Base-by-base conservation (phyloP, 306 rosid species). In the Leucaena leucocephala region DNA sequence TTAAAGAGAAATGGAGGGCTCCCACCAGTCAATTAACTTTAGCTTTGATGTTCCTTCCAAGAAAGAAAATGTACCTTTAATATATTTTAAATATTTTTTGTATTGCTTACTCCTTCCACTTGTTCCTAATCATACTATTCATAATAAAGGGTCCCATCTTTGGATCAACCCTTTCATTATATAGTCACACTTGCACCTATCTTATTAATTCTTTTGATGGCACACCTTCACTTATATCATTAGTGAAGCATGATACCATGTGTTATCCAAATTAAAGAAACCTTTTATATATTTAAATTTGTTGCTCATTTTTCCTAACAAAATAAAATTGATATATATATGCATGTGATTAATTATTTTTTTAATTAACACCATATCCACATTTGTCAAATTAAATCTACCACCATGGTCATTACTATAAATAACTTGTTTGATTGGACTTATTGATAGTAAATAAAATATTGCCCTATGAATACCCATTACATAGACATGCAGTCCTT, bases 1-100 rank as follows among this genome's bases (percentile, higher is more conserved):
- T 81, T 84, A 42, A 75, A 87, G 88, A 17, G 83, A 19, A 58
- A 69, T 68, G 79, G 54, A 64, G 80, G 81, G 86, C 77, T 74
- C 75, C 82, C 77, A 81, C 75, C 46, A 61, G 73, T 80, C 75
- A 75, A 35, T 82, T 80, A 81, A 70, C 84, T 27, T 27, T 27
- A 72, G 86, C 89, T 82, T 82, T 80, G 84, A 81, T 86, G 86
- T 87, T 84, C 83, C 82, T 78, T 77, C 81, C 84, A 81, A 76
- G 76, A 84, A 86, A 84, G 77, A 78, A 52, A 55, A 21, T 81
- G 48, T 79, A 79, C 5, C 78, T 86, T 87, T 84, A 70, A 81
- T 82, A 77, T 81, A 83, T 81, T 81, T 67, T 5, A 73, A 75
- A 65, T 59, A 59, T 8, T 55, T 16, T 50, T 50, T 78, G 35